Conservation (phyloP, 73 alveolate genomes). For the Tetrahymena elliotti region DNA sequence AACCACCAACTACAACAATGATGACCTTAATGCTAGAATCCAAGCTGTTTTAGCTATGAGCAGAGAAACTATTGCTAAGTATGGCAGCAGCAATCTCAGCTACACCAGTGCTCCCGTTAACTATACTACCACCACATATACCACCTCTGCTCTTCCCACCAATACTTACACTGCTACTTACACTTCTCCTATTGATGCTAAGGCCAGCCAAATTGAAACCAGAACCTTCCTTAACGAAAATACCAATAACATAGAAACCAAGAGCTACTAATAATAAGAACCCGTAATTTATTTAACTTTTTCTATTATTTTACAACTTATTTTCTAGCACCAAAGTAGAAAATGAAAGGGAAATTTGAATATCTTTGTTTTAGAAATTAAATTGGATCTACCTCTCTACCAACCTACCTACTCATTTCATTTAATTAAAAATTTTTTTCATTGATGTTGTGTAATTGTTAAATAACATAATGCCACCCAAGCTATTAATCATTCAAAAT, state of each 20-base stretch:
- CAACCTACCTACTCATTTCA: not conserved
- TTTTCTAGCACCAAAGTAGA: not conserved
- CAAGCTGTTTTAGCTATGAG: not conserved
- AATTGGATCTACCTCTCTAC: not conserved
- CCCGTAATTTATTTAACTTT: not conserved
- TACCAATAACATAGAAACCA: not conserved
- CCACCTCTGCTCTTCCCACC: not conserved
- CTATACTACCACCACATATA: not conserved
- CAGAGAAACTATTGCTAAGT: not conserved
- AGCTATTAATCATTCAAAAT: not conserved
- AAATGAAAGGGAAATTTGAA: not conserved
- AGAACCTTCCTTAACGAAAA: not conserved
- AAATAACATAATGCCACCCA: no score
- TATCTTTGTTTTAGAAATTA: not conserved
- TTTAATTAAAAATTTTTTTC: no score
- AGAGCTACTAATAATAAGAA: not conserved
- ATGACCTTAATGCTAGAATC: not conserved
- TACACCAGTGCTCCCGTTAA: not conserved
- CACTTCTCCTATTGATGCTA: not conserved
- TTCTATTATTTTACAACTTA: not conserved
- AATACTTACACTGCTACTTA: not conserved
- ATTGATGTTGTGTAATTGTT: no score
- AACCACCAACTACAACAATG: not conserved
- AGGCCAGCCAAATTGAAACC: not conserved
- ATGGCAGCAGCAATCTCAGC: not conserved